Evolutionary conservation across 768 basidiomycete species (phyloP), one percentile per base, ranked within the genome.

Genomic region (Boletus pseudo-olivaceus): DNA sequence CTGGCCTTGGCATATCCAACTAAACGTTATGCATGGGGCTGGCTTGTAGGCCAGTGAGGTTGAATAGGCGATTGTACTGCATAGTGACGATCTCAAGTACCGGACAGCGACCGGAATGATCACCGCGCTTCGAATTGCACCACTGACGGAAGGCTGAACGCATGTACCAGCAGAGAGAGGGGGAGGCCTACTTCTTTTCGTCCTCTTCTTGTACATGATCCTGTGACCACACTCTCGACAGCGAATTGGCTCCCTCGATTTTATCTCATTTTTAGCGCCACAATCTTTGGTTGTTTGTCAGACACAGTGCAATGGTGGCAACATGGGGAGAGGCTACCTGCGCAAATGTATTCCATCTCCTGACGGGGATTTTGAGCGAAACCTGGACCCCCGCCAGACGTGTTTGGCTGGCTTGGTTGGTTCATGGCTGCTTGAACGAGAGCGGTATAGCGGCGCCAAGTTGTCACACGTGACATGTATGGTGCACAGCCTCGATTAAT

Each of bases 121-220:
- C 56, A 70, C 34, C 68, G 70, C 19, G 68, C 68, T 49, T 70
- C 68, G 39, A 70, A 70, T 46, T 70, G 69, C 17, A 70, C 70
- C 69, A 72, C 70, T 70, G 48, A n/a, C 7, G 4, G 19, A 27
- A 43, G 9, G 19, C 5, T 62, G 51, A 58, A 45, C 38, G 40
- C 27, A 23, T 33, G 48, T 11, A 20, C 14, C 33, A 6, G 29
- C 2, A 39, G 15, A 20, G n/a, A 19, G 17, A 15, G 26, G 19
- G 8, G 6, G 49, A n/a, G 19, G 76, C 93, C 68, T 63, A 98
- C 96, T 95, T 78, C 93, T 79, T 67, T 82, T 90, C 23, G 94
- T 96, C 64, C 96, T 78, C 72, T 95, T 97, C 75, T 98, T 98
- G 75, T 97, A 98, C 92, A 98, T 94, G 69, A 98, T 96, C 49